Conservation (phyloP, 2,329 filamentous ascomycete species). For the Scortechinia acanthostroma region DNA sequence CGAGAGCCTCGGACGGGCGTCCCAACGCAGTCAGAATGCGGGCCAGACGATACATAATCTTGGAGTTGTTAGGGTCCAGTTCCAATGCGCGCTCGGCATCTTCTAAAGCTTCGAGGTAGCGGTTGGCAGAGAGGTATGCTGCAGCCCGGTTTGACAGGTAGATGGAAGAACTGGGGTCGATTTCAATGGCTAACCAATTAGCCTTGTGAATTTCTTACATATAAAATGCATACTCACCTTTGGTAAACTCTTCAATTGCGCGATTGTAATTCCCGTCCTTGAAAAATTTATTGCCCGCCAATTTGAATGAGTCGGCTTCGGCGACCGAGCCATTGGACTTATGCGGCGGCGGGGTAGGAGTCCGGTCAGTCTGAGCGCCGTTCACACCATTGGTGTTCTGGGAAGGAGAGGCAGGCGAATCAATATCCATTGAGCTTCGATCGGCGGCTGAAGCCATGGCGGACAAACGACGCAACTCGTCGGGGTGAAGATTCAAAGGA, state of each 20-base stretch:
- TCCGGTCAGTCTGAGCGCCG: conserved; percentile 35
- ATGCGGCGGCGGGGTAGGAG: conserved; percentile 68
- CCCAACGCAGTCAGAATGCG: conserved; percentile 85
- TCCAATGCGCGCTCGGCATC: conserved; percentile 79
- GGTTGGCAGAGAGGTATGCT: conserved; percentile 81
- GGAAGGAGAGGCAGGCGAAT: conserved; percentile 8
- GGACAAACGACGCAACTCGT: conserved; percentile 69
- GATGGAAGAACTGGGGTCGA: conserved; percentile 77
- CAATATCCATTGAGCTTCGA: conserved; percentile 40
- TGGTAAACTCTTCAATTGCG: conserved; percentile 88
- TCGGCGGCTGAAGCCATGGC: conserved; percentile 50
- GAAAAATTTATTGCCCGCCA: conserved; percentile 91
- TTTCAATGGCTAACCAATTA: conserved; percentile 64
- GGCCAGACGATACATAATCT: conserved; percentile 80
- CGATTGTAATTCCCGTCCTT: conserved; percentile 84
- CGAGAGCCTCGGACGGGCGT: conserved; percentile 77
- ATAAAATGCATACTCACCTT: conserved; percentile 70
- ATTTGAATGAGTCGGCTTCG: conserved; percentile 86
- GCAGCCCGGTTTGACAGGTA: conserved; percentile 94
- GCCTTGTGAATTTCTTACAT: background rate
- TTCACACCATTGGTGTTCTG: conserved; percentile 29
- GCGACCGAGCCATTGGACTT: conserved; percentile 56
- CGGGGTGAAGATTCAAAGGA: conserved; percentile 82
- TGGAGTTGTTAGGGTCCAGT: conserved; percentile 77
- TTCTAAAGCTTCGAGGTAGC: conserved; percentile 73